These are phyloP conservation scores for Trichoderma sp. DNA, from an alignment of 2,329 filamentous ascomycete genomes.

Conservation along the genomic window DNA sequence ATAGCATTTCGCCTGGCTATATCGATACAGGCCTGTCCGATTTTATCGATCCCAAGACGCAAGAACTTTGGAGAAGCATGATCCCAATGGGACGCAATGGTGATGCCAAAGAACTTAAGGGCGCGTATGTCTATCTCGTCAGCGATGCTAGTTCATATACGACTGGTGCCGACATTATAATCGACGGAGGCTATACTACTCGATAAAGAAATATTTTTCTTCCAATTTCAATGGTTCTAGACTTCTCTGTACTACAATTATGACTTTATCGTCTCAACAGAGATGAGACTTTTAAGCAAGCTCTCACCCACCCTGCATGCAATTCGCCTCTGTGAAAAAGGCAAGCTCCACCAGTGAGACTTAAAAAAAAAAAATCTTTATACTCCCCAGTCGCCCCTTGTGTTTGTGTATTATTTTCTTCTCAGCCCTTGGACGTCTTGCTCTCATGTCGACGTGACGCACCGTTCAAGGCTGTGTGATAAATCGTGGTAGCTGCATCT, in stretches of 20 bases:
- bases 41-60: constrained; percentile 63
- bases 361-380: too few species aligned
- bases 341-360: background rate
- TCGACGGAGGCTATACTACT: constrained; percentile 66
- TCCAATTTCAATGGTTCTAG: background rate
- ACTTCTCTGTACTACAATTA: background rate
- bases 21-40: constrained; percentile 65
- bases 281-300: background rate
- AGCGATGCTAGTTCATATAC: constrained; percentile 74
- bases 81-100: constrained; percentile 71
- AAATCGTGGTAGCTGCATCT: background rate
- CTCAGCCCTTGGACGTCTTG: background rate
- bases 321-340: background rate
- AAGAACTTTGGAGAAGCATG: constrained; percentile 70
- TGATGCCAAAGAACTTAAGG: constrained; percentile 67
- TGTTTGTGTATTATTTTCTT: background rate
- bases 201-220: constrained; percentile 30
- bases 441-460: background rate
- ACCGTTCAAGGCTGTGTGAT: background rate
- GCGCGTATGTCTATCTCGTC: constrained; percentile 73
- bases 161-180: constrained; percentile 66
- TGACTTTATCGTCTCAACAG: background rate
- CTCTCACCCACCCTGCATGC: background rate
- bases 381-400: background rate
- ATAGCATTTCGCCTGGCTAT: constrained; percentile 65